phyloP scores from a whole-genome alignment of 73 alveolate species.

The Paramecium caudatum region DNA sequence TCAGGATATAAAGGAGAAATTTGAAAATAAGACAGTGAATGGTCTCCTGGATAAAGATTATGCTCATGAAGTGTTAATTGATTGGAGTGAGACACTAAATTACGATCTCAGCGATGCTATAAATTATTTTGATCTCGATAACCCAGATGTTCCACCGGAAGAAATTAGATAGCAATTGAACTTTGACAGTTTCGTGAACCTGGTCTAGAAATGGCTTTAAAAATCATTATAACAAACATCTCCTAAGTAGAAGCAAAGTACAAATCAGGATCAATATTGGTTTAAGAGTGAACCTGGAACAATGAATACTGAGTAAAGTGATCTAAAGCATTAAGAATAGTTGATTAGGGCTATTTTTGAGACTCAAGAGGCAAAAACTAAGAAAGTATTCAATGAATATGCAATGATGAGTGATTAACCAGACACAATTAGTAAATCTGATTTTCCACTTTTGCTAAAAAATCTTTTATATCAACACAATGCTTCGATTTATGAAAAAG shows the following conservation, averaged over 20 bases:
- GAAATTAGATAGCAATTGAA: slow-evolving; percentile 20
- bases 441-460: slow-evolving; percentile 37
- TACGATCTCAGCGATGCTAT: slow-evolving; percentile 16
- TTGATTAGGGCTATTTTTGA: slow-evolving; percentile 41
- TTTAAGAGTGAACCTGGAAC: slow-evolving; percentile 60
- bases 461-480: slow-evolving; percentile 58
- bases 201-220: slow-evolving; percentile 14
- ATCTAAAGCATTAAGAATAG: slow-evolving; percentile 29
- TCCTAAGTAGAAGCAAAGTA: slow-evolving; percentile 22
- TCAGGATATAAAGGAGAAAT: slow-evolving; percentile 1
- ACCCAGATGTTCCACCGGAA: slow-evolving; percentile 37
- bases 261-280: slow-evolving; percentile 29
- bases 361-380: slow-evolving; percentile 31
- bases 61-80: slow-evolving; percentile 42
- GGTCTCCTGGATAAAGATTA: slow-evolving; percentile 20
- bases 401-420: slow-evolving; percentile 3
- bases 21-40: neutral
- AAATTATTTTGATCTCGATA: slow-evolving; percentile 21
- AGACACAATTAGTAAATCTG: slow-evolving; percentile 31
- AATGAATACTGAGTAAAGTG: slow-evolving; percentile 1
- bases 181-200: slow-evolving; percentile 38
- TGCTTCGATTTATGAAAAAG: slow-evolving; percentile 51
- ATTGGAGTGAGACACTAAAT: slow-evolving; percentile 37
- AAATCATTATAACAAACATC: neutral
- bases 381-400: slow-evolving; percentile 41